These are phyloP conservation scores for Vaccinium vitisidaea DNA, from an alignment of 148 eudicot genomes.

Conservation along the genomic window DNA sequence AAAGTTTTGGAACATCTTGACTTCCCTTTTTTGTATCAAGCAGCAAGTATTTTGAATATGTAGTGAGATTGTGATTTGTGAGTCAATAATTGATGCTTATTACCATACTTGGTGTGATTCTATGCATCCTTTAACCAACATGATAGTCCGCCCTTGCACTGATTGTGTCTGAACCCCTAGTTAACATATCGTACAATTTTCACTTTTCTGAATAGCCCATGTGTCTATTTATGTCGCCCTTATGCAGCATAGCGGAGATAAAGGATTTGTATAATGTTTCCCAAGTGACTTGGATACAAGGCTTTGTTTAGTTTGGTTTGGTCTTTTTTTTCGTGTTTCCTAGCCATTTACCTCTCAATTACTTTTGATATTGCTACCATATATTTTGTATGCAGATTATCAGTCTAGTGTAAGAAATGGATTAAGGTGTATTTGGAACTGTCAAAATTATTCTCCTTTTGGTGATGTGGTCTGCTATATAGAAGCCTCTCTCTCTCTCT, in stretches of 20 bases:
- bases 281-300: neutral
- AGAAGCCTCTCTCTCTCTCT: neutral
- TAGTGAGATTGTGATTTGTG: constrained; percentile 7
- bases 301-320: neutral
- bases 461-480: neutral
- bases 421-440: neutral
- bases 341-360: constrained; percentile 5
- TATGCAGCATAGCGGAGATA: neutral
- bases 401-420: neutral
- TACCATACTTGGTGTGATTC: neutral
- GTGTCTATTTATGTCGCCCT: neutral
- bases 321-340: neutral
- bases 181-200: neutral
- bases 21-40: neutral
- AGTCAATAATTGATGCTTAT: constrained; percentile 1
- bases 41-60: neutral
- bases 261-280: neutral
- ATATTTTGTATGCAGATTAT: neutral
- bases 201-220: no score
- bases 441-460: neutral
- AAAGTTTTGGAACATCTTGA: neutral
- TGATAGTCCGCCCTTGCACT: neutral
- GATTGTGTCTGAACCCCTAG: neutral
- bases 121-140: neutral
- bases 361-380: neutral